Evolutionary conservation across 805 yeast genomes (phyloP).

Genomic region (Metschnikowia rubicola): DNA sequence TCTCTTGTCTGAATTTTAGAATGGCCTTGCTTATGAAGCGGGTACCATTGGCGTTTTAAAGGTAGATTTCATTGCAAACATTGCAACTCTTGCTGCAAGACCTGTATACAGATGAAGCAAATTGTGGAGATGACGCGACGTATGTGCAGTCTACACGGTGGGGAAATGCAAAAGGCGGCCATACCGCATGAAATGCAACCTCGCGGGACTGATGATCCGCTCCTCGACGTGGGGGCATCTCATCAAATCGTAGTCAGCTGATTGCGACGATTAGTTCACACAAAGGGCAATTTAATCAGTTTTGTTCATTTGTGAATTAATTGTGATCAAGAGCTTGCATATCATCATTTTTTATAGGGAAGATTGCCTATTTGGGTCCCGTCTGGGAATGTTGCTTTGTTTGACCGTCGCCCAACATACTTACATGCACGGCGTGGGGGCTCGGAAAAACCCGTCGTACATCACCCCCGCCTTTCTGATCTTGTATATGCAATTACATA

Average conservation of each 20-base stretch:
- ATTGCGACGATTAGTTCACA: no score
- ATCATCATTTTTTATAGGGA: no score
- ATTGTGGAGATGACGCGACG: conserved; percentile 1
- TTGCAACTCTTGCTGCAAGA: neutral
- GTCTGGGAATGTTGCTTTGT: no score
- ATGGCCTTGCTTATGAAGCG: neutral
- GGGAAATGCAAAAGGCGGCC: neutral
- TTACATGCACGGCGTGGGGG: neutral
- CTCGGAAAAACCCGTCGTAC: neutral
- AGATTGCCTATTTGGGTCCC: neutral
- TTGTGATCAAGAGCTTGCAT: no score
- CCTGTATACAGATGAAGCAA: neutral
- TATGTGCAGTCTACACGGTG: neutral
- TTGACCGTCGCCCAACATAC: neutral
- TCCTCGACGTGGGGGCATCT: neutral
- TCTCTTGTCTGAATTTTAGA: neutral
- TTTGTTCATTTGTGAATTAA: no score
- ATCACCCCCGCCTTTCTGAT: neutral
- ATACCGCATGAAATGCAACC: neutral
- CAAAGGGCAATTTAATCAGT: no score
- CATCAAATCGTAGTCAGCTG: neutral
- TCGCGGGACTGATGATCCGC: neutral
- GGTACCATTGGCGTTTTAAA: neutral
- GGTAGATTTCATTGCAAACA: neutral
- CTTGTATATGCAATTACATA: no score